These are phyloP conservation scores for Lasiodiplodia hormozganensis DNA, from an alignment of 2,329 filamentous ascomycete species.

Conservation along the genomic window DNA sequence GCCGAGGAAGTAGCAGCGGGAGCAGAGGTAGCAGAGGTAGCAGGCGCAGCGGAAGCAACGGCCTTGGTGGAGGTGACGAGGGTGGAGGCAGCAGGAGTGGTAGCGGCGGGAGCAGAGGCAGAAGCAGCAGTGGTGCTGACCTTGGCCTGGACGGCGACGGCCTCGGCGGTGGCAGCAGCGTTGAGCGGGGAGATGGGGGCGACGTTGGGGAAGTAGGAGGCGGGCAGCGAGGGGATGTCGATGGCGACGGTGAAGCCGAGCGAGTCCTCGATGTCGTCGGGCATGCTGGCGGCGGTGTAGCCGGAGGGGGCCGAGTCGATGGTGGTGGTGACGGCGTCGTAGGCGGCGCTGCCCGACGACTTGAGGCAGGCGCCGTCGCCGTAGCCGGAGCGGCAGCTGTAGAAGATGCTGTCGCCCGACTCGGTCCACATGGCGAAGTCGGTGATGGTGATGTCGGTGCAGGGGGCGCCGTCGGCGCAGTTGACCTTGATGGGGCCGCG, in stretches of 20 bases:
- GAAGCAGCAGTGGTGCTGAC: not conserved
- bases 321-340: conserved; percentile 44
- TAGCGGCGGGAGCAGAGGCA: not conserved
- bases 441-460: conserved; percentile 58
- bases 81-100: conserved; percentile 13
- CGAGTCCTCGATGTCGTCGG: conserved; percentile 40
- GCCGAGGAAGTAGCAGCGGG: not conserved
- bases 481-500: conserved; percentile 62
- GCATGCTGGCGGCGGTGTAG: conserved; percentile 49
- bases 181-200: conserved; percentile 41
- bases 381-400: conserved; percentile 59
- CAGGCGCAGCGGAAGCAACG: not conserved
- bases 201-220: conserved; percentile 49
- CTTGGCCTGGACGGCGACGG: conserved; percentile 3
- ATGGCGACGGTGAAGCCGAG: conserved; percentile 45
- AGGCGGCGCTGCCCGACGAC: conserved; percentile 34
- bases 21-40: not conserved
- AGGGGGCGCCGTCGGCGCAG: conserved; percentile 60
- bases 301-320: conserved; percentile 46
- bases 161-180: not conserved
- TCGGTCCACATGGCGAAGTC: conserved; percentile 64
- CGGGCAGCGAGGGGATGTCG: conserved; percentile 51
- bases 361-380: conserved; percentile 57
- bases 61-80: conserved; percentile 16
- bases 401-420: conserved; percentile 48